phyloP scores from a whole-genome alignment of 441 rosid genomes.

The Gossypium schwendimanii region DNA sequence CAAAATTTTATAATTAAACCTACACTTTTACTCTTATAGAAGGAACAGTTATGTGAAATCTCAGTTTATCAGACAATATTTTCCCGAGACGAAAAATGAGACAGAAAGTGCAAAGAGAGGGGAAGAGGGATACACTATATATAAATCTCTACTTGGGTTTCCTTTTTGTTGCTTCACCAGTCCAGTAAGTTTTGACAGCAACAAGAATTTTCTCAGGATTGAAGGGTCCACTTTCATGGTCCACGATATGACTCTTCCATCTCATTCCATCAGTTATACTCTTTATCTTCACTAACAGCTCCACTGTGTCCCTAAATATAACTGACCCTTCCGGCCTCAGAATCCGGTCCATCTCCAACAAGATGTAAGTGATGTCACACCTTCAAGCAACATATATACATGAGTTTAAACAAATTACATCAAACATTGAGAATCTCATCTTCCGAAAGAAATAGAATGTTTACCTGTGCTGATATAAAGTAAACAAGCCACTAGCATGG shows the following conservation, averaged over 20 bases:
- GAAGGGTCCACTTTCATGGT: constrained; percentile 92
- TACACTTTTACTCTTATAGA: neutral
- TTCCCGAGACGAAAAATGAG: neutral
- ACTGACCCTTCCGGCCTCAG: constrained; percentile 89
- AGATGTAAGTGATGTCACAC: constrained; percentile 69
- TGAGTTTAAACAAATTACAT: neutral
- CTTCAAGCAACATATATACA: constrained; percentile 26
- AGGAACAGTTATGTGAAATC: neutral
- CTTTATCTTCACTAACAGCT: constrained; percentile 63
- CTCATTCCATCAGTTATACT: constrained; percentile 69
- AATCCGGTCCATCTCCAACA: constrained; percentile 93
- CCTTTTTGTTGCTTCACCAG: constrained; percentile 38
- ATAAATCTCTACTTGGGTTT: constrained; percentile 18
- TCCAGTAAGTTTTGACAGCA: constrained; percentile 84
- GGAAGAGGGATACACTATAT: neutral
- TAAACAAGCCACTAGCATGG: constrained; percentile 61
- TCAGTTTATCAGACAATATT: neutral
- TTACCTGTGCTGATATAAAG: constrained; percentile 74
- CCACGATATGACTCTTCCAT: constrained; percentile 75
- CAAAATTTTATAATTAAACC: neutral
- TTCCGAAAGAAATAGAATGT: neutral
- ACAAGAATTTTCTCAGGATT: constrained; percentile 87
- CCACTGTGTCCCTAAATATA: constrained; percentile 76
- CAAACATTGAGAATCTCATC: neutral
- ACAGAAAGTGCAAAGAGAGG: neutral